Percentiles rank a stretch among this genome's conserved stretches.
Evolutionary conservation across 1,139 yeast genomes (phyloP).

Genomic region (Yamadazyma taylorii): DNA sequence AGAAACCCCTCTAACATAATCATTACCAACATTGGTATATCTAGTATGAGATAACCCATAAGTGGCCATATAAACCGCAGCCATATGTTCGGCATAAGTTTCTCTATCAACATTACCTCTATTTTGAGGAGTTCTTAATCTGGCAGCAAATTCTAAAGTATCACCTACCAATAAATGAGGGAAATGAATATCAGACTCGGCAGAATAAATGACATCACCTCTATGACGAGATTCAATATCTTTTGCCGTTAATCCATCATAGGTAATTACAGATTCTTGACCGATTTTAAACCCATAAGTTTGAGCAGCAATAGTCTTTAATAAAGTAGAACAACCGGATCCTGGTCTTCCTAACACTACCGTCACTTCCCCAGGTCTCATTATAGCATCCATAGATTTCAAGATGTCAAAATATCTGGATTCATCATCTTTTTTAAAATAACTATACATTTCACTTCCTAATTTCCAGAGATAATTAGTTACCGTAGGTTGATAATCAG

Average conservation of each 20-base stretch:
- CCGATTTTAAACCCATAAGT: conserved; percentile 71
- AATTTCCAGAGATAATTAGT: conserved; percentile 44
- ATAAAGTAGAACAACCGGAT: conserved; percentile 78
- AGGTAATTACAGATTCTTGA: conserved; percentile 41
- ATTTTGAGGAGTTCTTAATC: conserved; percentile 55
- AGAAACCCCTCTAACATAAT: conserved; percentile 24
- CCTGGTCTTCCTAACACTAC: conserved; percentile 85
- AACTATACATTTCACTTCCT: conserved; percentile 16
- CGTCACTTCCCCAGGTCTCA: conserved; percentile 66
- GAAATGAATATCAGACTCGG: conserved; percentile 55
- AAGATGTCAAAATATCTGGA: conserved; percentile 28
- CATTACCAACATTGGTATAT: conserved; percentile 24
- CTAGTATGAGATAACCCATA: conserved; percentile 28
- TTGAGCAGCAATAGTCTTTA: conserved; percentile 68
- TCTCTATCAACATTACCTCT: conserved; percentile 59
- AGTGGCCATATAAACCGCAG: conserved; percentile 44
- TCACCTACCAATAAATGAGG: conserved; percentile 56
- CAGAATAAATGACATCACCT: conserved; percentile 52
- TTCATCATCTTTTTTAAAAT: conserved; percentile 14
- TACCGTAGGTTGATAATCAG: conserved; percentile 79
- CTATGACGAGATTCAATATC: conserved; percentile 31
- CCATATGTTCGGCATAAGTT: conserved; percentile 41
- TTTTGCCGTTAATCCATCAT: conserved; percentile 32
- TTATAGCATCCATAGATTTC: conserved; percentile 39
- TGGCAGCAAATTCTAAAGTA: conserved; percentile 46